Conservation (phyloP, 2,329 filamentous ascomycete species). For the Tolypocladium tundrense region DNA sequence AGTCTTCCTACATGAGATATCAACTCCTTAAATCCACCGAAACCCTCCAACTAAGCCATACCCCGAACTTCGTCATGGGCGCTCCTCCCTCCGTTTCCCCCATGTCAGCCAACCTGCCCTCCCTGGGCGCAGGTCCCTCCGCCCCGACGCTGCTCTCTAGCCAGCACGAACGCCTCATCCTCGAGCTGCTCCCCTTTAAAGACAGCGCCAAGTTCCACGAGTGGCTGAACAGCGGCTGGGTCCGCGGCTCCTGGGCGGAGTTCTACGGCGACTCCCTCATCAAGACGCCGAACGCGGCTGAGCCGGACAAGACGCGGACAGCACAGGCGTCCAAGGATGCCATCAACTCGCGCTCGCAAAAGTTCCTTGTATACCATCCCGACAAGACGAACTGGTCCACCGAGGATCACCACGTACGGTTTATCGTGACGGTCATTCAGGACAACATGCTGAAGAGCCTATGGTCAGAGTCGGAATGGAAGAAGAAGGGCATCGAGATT, state of each 20-base stretch:
- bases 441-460: constrained; percentile 22
- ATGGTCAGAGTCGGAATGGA: constrained; percentile 18
- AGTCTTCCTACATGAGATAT: neutral
- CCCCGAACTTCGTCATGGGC: neutral
- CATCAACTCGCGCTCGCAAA: constrained; percentile 15
- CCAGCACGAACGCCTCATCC: constrained; percentile 27
- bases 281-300: constrained; percentile 7
- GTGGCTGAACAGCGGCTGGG: constrained; percentile 21
- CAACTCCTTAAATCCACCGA: neutral
- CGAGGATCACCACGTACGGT: constrained; percentile 28
- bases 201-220: constrained; percentile 20
- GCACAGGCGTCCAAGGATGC: constrained; percentile 19
- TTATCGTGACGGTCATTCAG: constrained; percentile 23
- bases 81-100: neutral
- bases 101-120: neutral
- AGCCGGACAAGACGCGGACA: constrained; percentile 22
- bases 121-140: neutral
- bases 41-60: neutral
- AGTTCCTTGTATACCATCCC: constrained; percentile 24
- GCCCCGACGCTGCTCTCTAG: constrained; percentile 7
- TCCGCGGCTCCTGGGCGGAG: constrained; percentile 26
- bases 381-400: constrained; percentile 23
- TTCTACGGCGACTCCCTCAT: constrained; percentile 21
- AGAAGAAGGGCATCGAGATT: constrained; percentile 19
- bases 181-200: constrained; percentile 28